phyloP scores from a whole-genome alignment of 306 rosid genomes.

The Fragaria nilgerrensis region DNA sequence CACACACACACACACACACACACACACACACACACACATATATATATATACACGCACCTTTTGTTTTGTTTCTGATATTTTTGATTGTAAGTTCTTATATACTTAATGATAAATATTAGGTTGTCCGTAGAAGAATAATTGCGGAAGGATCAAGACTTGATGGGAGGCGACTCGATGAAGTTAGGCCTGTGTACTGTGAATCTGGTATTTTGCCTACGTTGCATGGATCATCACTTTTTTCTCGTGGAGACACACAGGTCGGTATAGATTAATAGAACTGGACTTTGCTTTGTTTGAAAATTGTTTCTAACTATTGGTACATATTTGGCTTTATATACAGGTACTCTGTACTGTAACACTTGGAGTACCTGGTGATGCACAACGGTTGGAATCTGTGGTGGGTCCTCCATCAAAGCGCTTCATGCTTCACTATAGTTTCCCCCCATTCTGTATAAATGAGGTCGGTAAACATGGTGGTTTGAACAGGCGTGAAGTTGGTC shows the following conservation, averaged over 20 bases:
- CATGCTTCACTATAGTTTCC: slow-evolving; percentile 98
- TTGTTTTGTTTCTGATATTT: slow-evolving; percentile 19
- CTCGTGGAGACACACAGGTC: slow-evolving; percentile 98
- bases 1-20: too few species aligned
- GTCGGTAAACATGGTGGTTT: slow-evolving; percentile 87
- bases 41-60: too few species aligned
- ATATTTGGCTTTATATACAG: slow-evolving; percentile 42
- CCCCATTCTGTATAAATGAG: slow-evolving; percentile 90
- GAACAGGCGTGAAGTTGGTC: slow-evolving; percentile 99
- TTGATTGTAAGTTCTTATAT: slow-evolving; percentile 22
- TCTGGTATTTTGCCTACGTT: slow-evolving; percentile 61
- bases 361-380: slow-evolving; percentile 95
- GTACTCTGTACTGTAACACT: slow-evolving; percentile 95
- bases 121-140: slow-evolving; percentile 85
- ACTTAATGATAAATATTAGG: slow-evolving; percentile 39
- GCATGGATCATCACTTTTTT: slow-evolving; percentile 88
- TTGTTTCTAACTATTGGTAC: slow-evolving; percentile 20
- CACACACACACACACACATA: too few species aligned
- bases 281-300: slow-evolving; percentile 12
- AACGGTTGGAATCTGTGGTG: slow-evolving; percentile 77
- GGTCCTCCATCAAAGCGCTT: slow-evolving; percentile 89
- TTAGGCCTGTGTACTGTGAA: slow-evolving; percentile 90
- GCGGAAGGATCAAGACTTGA: slow-evolving; percentile 79
- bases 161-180: slow-evolving; percentile 92
- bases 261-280: slow-evolving; percentile 7